Conservation (phyloP, 2,329 filamentous ascomycete genomes). For the Penicillium rolfsii region DNA sequence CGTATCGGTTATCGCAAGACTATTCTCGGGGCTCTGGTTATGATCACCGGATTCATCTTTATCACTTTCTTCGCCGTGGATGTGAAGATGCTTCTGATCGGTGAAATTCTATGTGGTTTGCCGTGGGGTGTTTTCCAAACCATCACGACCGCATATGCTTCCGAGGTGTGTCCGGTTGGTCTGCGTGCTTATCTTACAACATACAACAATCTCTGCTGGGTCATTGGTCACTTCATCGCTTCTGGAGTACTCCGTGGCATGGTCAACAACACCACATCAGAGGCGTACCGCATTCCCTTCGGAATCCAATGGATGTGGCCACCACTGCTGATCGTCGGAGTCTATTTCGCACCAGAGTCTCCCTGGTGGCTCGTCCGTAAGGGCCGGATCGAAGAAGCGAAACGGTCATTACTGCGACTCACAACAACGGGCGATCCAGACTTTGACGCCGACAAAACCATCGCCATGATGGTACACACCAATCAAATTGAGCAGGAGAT, state of each 20-base stretch:
- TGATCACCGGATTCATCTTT: not conserved
- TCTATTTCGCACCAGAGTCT: not conserved
- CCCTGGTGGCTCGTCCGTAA: not conserved
- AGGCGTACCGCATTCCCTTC: not conserved
- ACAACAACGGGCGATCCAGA: not conserved
- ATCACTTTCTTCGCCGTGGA: not conserved
- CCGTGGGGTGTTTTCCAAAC: not conserved
- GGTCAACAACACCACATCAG: not conserved
- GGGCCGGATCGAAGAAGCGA: not conserved
- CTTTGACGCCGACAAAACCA: not conserved
- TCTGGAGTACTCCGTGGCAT: not conserved
- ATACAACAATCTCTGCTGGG: not conserved
- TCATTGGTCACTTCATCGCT: not conserved
- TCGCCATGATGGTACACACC: not conserved
- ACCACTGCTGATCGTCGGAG: not conserved
- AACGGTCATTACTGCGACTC: not conserved
- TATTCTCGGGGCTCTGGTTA: not conserved
- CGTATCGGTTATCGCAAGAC: not conserved
- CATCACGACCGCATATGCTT: not conserved
- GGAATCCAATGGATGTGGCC: slow-evolving; percentile 1
- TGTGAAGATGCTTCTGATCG: not conserved
- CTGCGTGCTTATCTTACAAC: not conserved
- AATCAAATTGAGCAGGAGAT: not conserved
- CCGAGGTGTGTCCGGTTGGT: not conserved
- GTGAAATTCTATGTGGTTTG: not conserved